These are phyloP conservation scores for Russula lepida DNA, from an alignment of 768 basidiomycete species.

Conservation along the genomic window DNA sequence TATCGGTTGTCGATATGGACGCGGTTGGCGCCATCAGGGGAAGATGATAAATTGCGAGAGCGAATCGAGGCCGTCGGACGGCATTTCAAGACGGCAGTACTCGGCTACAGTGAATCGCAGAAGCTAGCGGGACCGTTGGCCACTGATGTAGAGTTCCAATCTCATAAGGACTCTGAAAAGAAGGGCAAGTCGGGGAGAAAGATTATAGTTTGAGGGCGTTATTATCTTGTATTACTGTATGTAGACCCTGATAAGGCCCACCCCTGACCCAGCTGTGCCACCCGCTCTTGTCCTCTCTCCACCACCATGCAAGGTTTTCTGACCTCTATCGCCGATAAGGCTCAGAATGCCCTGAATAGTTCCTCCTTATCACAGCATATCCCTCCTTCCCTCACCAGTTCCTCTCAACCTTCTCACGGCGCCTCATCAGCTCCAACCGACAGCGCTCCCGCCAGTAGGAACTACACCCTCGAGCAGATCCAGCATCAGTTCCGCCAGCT, in stretches of 20 bases:
- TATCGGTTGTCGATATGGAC: conserved; percentile 99
- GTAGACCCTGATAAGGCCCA: not conserved
- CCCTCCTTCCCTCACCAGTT: conserved; percentile 33
- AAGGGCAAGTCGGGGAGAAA: conserved; percentile 81
- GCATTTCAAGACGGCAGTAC: conserved; percentile 87
- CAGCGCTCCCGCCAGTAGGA: conserved; percentile 33
- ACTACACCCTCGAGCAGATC: conserved; percentile 49
- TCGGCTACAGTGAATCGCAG: conserved; percentile 70
- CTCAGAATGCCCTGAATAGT: conserved; percentile 59
- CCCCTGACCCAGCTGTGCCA: conserved; percentile 10
- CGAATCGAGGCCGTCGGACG: conserved; percentile 78
- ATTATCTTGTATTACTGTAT: conserved; percentile 22
- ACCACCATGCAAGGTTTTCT: conserved; percentile 52
- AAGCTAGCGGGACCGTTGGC: conserved; percentile 79
- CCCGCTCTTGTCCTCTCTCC: conserved; percentile 1
- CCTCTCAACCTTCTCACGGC: conserved; percentile 29
- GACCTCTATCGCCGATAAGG: conserved; percentile 64
- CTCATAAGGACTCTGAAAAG: conserved; percentile 93
- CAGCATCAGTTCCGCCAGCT: conserved; percentile 66
- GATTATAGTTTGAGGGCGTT: conserved; percentile 49
- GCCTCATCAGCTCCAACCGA: conserved; percentile 5
- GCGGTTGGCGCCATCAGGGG: conserved; percentile 58
- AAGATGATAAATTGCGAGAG: conserved; percentile 56
- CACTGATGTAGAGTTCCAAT: conserved; percentile 91
- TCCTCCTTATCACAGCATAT: conserved; percentile 51